Evolutionary conservation across 2,329 filamentous ascomycete genomes (phyloP), one percentile per base, ranked within the genome.

Genomic region (Acarospora socialis): DNA sequence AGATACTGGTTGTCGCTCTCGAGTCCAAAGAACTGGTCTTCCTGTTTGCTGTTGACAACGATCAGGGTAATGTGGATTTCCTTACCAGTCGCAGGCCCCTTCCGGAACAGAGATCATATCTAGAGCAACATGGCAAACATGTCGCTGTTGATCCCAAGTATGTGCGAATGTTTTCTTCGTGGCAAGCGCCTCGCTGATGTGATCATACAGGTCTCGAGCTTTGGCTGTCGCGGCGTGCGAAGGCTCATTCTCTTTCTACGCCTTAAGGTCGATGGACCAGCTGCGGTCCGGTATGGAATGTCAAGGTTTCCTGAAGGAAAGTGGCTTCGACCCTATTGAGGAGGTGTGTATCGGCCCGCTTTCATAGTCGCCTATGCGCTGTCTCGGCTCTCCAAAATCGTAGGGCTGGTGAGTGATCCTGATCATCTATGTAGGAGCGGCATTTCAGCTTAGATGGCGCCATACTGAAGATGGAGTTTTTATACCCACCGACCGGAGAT

Each of bases 391-490:
- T 30, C 19, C 6, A n/a, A 5, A 5, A 13, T 38, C 9, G 26
- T 26, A 10, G 20, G 12, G 7, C 7, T 23, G 8, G 21, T 15
- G 7, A 26, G 17, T 27, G 9, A 28, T 16, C 5, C 20, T 31
- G 13, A 10, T 25, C 21, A 15, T 20, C 8, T 12, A 7, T 28
- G 20, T 32, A 65, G 60, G 61, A 65, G 45, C 53, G 50, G n/a
- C 61, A 60, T 30, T 59, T 64, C 37, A 49, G 53, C 27, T 60
- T 83, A 5, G 68, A 74, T 5, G 84, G 81, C 1, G 64, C 76
- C n/a, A 81, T 95, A 34, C 65, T 87, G 45, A 80, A 82, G 44
- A 76, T 94, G 64, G 79, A 84, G 14, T 98, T 95, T 42, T 63
- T 98, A 3, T 73, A 79, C 37, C 81, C 84, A 5, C 65, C 66